These are phyloP conservation scores for Leishmania major DNA, from an alignment of 208 protist species.

Conservation along the genomic window DNA sequence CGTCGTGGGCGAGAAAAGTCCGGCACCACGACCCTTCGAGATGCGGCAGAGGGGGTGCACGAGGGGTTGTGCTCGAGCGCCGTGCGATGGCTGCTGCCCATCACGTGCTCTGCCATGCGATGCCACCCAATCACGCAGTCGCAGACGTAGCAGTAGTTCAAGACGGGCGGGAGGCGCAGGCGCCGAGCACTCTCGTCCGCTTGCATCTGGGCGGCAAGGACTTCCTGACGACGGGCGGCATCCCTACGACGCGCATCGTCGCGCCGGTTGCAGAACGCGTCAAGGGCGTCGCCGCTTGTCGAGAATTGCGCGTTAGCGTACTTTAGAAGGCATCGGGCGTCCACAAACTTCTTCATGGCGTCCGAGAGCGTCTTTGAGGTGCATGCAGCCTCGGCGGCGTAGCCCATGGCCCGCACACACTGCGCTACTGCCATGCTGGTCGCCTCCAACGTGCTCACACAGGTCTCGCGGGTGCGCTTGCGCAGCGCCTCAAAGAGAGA, in stretches of 20 bases:
- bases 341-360: constrained; percentile 80
- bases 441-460: constrained; percentile 84
- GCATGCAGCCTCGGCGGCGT: constrained; percentile 14
- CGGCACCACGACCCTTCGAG: constrained; percentile 20
- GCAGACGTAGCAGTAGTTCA: constrained; percentile 88
- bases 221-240: constrained; percentile 30
- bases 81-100: constrained; percentile 52
- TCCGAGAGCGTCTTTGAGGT: constrained; percentile 26
- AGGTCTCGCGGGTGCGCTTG: constrained; percentile 68
- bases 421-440: constrained; percentile 79
- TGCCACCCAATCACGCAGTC: constrained; percentile 74
- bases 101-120: constrained; percentile 73
- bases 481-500: constrained; percentile 71
- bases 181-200: constrained; percentile 28
- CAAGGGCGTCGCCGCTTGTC: constrained; percentile 25
- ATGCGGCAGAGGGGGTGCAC: constrained; percentile 38
- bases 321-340: constrained; percentile 75
- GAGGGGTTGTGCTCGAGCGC: constrained; percentile 36
- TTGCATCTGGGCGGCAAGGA: constrained; percentile 27
- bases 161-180: constrained; percentile 61
- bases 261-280: constrained; percentile 42
- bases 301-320: constrained; percentile 56
- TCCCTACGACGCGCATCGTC: constrained; percentile 45
- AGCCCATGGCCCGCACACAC: constrained; percentile 48
- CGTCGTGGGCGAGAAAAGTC: constrained; percentile 37